Base-by-base conservation (phyloP, 108 stramenopile genomes). In the Fistulifera solaris region DNA sequence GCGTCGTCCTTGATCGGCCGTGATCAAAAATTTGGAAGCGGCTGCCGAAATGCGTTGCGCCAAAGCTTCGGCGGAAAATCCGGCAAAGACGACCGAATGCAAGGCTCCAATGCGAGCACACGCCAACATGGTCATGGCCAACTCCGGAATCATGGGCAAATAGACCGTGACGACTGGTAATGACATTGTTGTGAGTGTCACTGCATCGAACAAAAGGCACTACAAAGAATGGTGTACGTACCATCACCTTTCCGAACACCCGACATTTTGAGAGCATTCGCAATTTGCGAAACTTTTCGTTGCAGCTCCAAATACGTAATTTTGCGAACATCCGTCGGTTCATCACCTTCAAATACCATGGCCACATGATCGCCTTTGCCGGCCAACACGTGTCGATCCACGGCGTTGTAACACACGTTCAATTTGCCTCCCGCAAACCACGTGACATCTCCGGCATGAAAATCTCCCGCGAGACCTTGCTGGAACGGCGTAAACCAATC, bases 91-190 rank as follows among this genome's bases (percentile, higher is more conserved):
- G 8, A 99, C 96, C 12, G 89, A 93, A 71, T 98, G 96, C 12
- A 94, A 72, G 12, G 95, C 96, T 13, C 98, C 98, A 48, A 99
- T 93, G 22, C 98, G 75, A 27, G 96, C 84, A 65, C 98, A 99
- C 12, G 98, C 96, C 57, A 99, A 66, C 95, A 99, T 96, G 50
- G 91, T 93, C 72, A 97, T 88, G 56, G 89, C 83, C 35, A 90
- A 65, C 58, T 99, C 94, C 10, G 96, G 95, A 21, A 98, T 89
- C 98, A 99, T 99, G 51, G 98, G 98, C 96, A 98, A 91, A 76
- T 99, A 99, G 44, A 98, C 67, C 38, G 94, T 98, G 15, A 98
- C 97, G 38, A 94, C 44, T 35, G 3, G 3, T 35, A n/a, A n/a
- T n/a, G n/a, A 35, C 31, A 8, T 45, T 21, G 44, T 8, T 11